Evolutionary conservation across 1,284 basidiomycete genomes (phyloP).

Genomic region (Malassezia cuniculi): DNA sequence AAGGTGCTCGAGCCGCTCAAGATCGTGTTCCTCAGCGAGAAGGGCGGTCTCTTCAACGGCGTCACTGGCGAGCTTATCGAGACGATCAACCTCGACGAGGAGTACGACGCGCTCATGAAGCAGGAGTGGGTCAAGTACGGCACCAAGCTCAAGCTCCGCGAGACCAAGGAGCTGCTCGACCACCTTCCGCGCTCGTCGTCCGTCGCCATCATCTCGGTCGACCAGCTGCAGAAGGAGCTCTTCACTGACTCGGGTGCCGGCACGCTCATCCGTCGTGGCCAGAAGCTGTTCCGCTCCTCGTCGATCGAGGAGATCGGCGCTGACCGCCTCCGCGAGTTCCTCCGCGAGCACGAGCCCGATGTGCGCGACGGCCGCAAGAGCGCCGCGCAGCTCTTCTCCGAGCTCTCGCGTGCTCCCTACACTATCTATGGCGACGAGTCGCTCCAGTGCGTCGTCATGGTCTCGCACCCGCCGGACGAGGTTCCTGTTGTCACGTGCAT

Average conservation of each 20-base stretch:
- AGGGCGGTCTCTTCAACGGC: conserved; percentile 97
- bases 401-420: conserved; percentile 58
- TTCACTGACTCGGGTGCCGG: conserved; percentile 97
- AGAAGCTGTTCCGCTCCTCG: conserved; percentile 86
- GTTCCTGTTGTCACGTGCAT: conserved; percentile 84
- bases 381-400: conserved; percentile 75
- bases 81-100: conserved; percentile 95
- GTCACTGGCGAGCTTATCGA: conserved; percentile 55
- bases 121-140: conserved; percentile 99
- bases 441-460: conserved; percentile 84
- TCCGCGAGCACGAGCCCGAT: conserved; percentile 81
- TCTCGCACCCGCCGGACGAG: conserved; percentile 79
- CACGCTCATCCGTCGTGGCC: conserved; percentile 89
- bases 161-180: conserved; percentile 98
- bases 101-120: conserved; percentile 93
- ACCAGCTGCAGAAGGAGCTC: conserved; percentile 88
- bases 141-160: conserved; percentile 96
- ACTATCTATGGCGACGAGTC: conserved; percentile 97
- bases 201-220: conserved; percentile 90
- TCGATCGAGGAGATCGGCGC: conserved; percentile 72
- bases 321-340: conserved; percentile 57
- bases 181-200: conserved; percentile 94
- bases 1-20: conserved; percentile 52
- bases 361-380: conserved; percentile 70
- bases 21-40: conserved; percentile 97